Percentiles rank a stretch among this genome's conserved stretches.
Evolutionary conservation across 768 basidiomycete species (phyloP).

Genomic region (Boletus rubroflammeus): DNA sequence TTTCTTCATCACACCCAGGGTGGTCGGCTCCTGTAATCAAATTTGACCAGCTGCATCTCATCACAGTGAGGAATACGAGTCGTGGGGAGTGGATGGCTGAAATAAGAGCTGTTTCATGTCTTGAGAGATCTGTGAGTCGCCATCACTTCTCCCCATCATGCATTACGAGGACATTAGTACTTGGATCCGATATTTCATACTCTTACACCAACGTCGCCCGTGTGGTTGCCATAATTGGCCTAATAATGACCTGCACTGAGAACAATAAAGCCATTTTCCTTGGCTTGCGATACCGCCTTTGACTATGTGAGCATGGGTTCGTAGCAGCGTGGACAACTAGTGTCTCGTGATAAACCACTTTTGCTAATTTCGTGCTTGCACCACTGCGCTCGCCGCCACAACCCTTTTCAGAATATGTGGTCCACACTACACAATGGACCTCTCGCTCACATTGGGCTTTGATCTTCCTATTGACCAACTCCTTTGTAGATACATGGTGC

Average conservation of each 20-base stretch:
- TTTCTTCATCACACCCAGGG: conserved; percentile 10
- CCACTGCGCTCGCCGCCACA: neutral
- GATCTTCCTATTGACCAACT: conserved; percentile 1
- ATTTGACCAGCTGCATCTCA: conserved; percentile 23
- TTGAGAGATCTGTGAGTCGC: conserved; percentile 14
- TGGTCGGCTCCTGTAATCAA: conserved; percentile 16
- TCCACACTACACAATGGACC: neutral
- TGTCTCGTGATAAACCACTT: neutral
- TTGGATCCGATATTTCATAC: conserved; percentile 1
- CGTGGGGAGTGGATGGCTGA: conserved; percentile 28
- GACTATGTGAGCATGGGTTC: neutral
- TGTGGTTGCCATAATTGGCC: conserved; percentile 1
- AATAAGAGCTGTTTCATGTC: conserved; percentile 18
- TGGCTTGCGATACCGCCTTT: neutral
- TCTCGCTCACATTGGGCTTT: neutral
- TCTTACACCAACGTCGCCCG: neutral
- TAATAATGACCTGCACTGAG: neutral
- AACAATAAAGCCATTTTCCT: conserved; percentile 2
- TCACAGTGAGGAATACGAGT: conserved; percentile 27
- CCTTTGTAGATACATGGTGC: neutral
- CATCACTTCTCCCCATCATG: neutral
- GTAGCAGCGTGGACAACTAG: neutral
- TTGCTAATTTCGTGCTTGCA: neutral
- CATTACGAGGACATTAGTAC: conserved; percentile 3
- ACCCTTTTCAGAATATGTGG: neutral